Base-by-base conservation (phyloP, 768 basidiomycete species). In the Floccularia luteovirens region DNA sequence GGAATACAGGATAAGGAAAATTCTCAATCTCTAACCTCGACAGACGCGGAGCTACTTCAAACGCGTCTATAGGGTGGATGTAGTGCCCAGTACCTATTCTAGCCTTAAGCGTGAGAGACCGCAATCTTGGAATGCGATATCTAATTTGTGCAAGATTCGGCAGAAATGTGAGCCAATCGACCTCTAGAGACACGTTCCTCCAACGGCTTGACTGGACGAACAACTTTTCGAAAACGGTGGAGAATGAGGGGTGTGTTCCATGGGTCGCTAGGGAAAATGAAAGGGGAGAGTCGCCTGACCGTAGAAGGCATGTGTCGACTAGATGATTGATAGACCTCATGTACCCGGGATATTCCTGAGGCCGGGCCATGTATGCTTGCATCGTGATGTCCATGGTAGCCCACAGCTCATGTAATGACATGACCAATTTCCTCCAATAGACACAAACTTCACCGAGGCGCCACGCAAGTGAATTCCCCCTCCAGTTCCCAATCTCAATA, bases 391-490 rank as follows among this genome's bases (percentile, higher is more conserved):
- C 43, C 14, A 56, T 44, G 8, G 36, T 41, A 6, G 48, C 42
- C 57, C 57, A 58, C 13, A 56, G 43, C 21, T 44, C 39, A n/a
- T 49, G 55, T 11, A 56, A 30, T 31, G 57, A 56, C 5, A 52
- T 34, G 5, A 43, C 31, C 1, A 53, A 45, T n/a, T 41, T 44
- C 30, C 57, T 27, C 57, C 57, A 58, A 38, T 51, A 53, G 43
- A 53, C 53, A 43, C 57, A 58, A 3, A 58, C 48, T 17, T 43
- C 27, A 3, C 51, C 52, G 3, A 58, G 33, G 8, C 44, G 20
- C 55, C 54, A 54, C 13, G 49, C 5, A 39, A 27, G 12, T 27
- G 53, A 41, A 51, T 51, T 16, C 31, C 28, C 16, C 41, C 28
- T 10, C 36, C 39, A 19, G 31, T 16, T 14, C 24, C 24, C 8